Evolutionary conservation across 441 rosid species (phyloP), one percentile per base, ranked within the genome.

Genomic region (Gossypium davidsonii): DNA sequence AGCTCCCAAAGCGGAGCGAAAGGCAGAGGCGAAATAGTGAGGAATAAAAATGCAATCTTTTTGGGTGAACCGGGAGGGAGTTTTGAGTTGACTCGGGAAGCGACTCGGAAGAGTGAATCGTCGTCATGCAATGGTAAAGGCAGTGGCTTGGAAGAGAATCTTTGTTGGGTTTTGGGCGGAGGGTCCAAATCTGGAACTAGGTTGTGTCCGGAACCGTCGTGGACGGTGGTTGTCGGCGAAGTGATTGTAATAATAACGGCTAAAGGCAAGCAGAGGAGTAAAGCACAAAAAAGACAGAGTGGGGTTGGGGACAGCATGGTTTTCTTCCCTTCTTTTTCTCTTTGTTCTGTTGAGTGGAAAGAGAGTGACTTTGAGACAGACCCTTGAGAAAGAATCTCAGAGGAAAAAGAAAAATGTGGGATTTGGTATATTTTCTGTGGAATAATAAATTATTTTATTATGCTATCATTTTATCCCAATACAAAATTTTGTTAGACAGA

Each of bases 41-140:
- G 77, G 78, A 86, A 92, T 83, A 90, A 66, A 65, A 92, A 89
- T 10, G 96, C 96, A 18, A 90, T 12, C 78, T 90, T 92, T 79
- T 80, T 84, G 8, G 77, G 80, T 14, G 68, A 63, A 5, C 39
- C 72, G 1, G 84, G 76, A 60, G 79, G 82, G 3, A 3, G 81
- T 7, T 73, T 76, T 6, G 84, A 80, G 81, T 79, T 82, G 26
- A 77, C 87, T 44, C 76, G 83, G 12, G 88, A 64, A 1, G 96
- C 91, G 8, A 79, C 48, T 8, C 71, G 76, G 81, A 90, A 79
- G 61, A 92, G 83, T 0, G 59, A 53, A 2, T 76, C 77, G 25
- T 90, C 94, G 31, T 89, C 84, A 25, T 77, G 74, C 0, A 84
- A 83, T n/a, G 77, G 78, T 1, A 74, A 70, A 0, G 76, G 75